Evolutionary conservation across 1,284 basidiomycete species (phyloP), one percentile per base, ranked within the genome.

Genomic region (Melampsora abietis-canadensis): DNA sequence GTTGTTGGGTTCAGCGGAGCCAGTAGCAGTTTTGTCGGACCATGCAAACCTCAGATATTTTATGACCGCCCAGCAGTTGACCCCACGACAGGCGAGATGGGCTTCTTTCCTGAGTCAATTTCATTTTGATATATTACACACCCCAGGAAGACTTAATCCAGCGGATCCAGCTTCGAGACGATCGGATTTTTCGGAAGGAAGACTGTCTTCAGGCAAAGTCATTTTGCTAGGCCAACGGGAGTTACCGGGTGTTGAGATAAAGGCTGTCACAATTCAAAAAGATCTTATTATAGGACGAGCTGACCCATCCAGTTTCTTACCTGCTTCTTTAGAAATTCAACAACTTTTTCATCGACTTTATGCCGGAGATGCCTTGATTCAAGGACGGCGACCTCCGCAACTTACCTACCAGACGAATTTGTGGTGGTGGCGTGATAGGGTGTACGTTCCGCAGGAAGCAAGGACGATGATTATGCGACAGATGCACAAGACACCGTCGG

Each of bases 1-100:
- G 68, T 24, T 70, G 19, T 31, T 62, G 17, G 60, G 47, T 44
- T 61, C 68, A 14, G 12, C 4, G 5, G 15, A 62, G 5, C 57
- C 68, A 24, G 60, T 70, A 4, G 19, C 21, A 47, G 57, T 70
- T 17, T 60, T 60, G 15, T 60, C 67, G n/a, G 54, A 70, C 47
- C 60, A 70, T 31, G 14, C 57, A 8, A 63, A 62, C 44, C 27
- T 70, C 12, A 30, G 37, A 37, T 69, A 60, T 47, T 69, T 69
- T 34, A 37, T 69, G 57, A 14, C 51, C 34, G 34, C 34, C 34
- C 34, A 34, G 34, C 34, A 34, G 34, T 34, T 34, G 34, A 34
- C 34, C 34, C 34, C 34, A 34, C 34, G n/a, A 60, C 57, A 60
- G 31, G n/a, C 57, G 14, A 24, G 57, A 12, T 60, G 57, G 57